Conservation (phyloP, 2,329 filamentous ascomycete genomes). For the Ophiocordyceps robertsii region DNA sequence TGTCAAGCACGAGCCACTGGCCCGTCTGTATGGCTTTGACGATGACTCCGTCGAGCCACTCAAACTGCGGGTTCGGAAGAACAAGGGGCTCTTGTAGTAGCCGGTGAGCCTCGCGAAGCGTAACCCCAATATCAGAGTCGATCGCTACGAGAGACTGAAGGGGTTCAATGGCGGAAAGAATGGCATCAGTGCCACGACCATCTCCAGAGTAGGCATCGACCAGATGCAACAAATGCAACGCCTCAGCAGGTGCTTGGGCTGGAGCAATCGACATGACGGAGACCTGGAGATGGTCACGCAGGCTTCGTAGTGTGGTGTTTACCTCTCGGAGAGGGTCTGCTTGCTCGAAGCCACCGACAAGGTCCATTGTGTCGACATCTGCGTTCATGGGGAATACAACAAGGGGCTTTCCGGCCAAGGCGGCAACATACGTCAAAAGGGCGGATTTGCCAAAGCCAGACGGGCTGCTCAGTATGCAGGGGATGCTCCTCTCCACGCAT, state of each 20-base stretch:
- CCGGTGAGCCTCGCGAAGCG: constrained; percentile 33
- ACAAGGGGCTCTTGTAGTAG: constrained; percentile 39
- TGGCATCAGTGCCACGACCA: constrained; percentile 19
- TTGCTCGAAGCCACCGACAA: constrained; percentile 94
- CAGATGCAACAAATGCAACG: constrained; percentile 35
- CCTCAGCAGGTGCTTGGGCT: constrained; percentile 28
- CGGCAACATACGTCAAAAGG: constrained; percentile 69
- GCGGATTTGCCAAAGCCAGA: constrained; percentile 80
- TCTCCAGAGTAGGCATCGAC: constrained; percentile 30
- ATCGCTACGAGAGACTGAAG: constrained; percentile 28
- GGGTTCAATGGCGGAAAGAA: constrained; percentile 23
- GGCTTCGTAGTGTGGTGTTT: constrained; percentile 36
- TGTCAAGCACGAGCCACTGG: constrained; percentile 89
- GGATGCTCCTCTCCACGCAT: constrained; percentile 75
- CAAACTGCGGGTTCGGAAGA: constrained; percentile 68
- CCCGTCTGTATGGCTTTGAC: constrained; percentile 77
- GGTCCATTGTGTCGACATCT: constrained; percentile 92
- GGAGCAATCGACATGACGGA: constrained; percentile 36
- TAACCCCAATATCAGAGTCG: constrained; percentile 29
- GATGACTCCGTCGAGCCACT: constrained; percentile 91
- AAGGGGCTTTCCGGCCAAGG: constrained; percentile 59
- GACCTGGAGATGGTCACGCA: constrained; percentile 38
- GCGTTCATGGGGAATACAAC: constrained; percentile 83
- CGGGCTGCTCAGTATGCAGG: constrained; percentile 75
- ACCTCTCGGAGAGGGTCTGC: constrained; percentile 67